Conservation (phyloP, 768 basidiomycete species). For the Lactarius quietus region DNA sequence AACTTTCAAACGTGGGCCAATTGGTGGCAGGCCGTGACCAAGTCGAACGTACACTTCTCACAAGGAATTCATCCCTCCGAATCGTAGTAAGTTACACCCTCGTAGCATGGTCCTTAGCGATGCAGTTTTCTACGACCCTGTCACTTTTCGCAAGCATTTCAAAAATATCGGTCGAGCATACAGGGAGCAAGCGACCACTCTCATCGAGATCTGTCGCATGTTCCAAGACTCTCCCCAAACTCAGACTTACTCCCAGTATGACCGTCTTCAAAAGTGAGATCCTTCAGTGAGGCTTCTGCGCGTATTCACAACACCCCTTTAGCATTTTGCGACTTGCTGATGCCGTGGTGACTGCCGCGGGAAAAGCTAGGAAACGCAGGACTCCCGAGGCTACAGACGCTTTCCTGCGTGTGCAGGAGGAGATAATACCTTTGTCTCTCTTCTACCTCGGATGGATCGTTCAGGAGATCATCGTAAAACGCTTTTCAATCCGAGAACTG, state of each 20-base stretch:
- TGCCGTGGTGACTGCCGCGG: neutral
- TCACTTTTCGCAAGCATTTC: neutral
- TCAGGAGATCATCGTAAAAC: too few relatives aligned
- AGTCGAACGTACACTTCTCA: too few relatives aligned
- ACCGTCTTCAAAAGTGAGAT: neutral
- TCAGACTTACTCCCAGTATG: neutral
- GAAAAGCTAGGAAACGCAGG: neutral
- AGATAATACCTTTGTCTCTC: neutral
- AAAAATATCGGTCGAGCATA: neutral
- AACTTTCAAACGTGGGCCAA: too few relatives aligned
- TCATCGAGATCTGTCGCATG: slow-evolving; percentile 4
- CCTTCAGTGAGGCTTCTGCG: neutral
- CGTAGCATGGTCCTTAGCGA: too few relatives aligned
- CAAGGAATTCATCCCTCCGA: too few relatives aligned
- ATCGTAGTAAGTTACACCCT: too few relatives aligned
- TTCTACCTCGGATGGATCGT: neutral
- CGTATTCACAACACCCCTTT: too few relatives aligned
- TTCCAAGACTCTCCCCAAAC: neutral
- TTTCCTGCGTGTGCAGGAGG: neutral
- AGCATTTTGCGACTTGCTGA: slow-evolving; percentile 1
- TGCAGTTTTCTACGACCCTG: neutral
- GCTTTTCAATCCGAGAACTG: neutral
- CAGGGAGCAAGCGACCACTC: neutral
- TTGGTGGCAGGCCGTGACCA: too few relatives aligned
- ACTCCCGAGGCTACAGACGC: neutral